Percentiles rank a stretch among this genome's conserved stretches.
These are phyloP conservation scores for Leishmania braziliensis DNA, from an alignment of 208 protist genomes.

Conservation along the genomic window DNA sequence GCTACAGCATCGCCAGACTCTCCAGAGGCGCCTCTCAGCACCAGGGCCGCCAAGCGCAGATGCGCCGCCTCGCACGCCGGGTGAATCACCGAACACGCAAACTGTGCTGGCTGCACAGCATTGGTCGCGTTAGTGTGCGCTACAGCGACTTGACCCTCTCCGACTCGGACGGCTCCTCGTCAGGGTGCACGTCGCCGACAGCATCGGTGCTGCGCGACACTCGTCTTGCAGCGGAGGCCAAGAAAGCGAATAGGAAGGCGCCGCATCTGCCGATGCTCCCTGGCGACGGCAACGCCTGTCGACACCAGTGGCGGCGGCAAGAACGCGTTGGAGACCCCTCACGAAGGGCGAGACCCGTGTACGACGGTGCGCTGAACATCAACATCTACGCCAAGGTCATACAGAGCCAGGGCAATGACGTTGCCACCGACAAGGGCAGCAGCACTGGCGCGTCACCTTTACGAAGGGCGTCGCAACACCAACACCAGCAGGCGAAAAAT, in stretches of 20 bases:
- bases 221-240: neutral
- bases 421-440: neutral
- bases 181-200: neutral
- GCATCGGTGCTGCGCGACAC: neutral
- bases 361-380: slow-evolving; percentile 45
- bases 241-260: neutral
- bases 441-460: neutral
- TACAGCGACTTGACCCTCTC: slow-evolving; percentile 28
- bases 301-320: neutral
- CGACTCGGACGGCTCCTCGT: slow-evolving; percentile 13
- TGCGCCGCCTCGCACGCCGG: slow-evolving; percentile 26
- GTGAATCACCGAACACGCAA: slow-evolving; percentile 29
- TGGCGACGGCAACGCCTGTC: neutral
- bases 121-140: slow-evolving; percentile 23
- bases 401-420: neutral
- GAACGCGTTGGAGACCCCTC: neutral
- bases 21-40: neutral
- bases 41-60: slow-evolving; percentile 19
- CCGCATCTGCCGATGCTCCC: neutral
- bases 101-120: slow-evolving; percentile 29
- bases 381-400: slow-evolving; percentile 40
- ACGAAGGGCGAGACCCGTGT: slow-evolving; percentile 21
- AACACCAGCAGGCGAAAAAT: neutral
- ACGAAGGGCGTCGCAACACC: neutral
- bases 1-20: neutral